A percentile compares a stretch with the other conserved stretches of the same genome.
Evolutionary conservation across 78 protist genomes (phyloP).

Genomic region (Dictyostelium citrinum): DNA sequence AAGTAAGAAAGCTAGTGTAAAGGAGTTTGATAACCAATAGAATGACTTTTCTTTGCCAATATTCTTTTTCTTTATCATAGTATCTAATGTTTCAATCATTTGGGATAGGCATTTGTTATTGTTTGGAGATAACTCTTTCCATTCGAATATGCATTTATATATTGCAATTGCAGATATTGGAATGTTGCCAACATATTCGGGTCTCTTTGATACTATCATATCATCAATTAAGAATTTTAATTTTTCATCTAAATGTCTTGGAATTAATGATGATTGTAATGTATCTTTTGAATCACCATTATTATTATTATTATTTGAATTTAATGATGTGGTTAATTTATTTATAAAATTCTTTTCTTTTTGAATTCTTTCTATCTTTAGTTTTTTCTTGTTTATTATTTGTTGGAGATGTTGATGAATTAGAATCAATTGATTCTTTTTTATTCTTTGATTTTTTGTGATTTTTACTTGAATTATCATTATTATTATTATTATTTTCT

Average conservation of each 20-base stretch:
- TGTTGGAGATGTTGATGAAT: not conserved
- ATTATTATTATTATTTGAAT: not conserved
- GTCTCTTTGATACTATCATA: conserved; percentile 48
- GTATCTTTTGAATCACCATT: not conserved
- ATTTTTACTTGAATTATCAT: not conserved
- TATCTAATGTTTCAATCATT: conserved; percentile 24
- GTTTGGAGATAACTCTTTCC: conserved; percentile 60
- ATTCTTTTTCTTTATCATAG: conserved; percentile 22
- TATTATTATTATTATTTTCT: not conserved
- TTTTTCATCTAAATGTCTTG: conserved; percentile 57
- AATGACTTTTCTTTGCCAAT: conserved; percentile 60
- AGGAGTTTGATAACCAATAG: conserved; percentile 64
- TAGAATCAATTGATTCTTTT: not conserved
- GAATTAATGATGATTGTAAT: conserved; percentile 3
- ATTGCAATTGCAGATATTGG: conserved; percentile 33
- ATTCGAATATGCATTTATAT: conserved; percentile 64
- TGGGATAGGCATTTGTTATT: conserved; percentile 10
- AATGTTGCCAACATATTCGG: conserved; percentile 42
- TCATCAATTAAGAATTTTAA: conserved; percentile 42
- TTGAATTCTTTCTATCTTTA: not conserved
- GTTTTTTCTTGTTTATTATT: not conserved
- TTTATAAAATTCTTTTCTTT: not conserved
- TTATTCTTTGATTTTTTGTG: not conserved
- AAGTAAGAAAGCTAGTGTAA: conserved; percentile 1
- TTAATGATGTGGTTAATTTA: not conserved